A percentile compares a stretch with the other conserved stretches of the same genome.
These are phyloP conservation scores for Pilobolus umbonatus DNA, from an alignment of 192 early-diverging fungal species.

Conservation along the genomic window DNA sequence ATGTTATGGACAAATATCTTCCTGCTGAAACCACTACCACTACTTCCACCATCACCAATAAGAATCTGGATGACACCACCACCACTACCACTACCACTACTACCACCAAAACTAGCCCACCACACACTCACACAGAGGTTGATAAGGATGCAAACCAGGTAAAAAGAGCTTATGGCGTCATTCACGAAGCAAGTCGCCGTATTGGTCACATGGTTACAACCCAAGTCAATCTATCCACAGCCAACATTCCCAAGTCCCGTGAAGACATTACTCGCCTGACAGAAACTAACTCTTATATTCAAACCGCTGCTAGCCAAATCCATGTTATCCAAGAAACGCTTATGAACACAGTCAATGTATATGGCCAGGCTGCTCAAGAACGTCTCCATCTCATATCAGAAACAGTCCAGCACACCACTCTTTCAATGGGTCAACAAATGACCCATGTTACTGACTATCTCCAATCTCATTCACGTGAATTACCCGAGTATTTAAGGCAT, in stretches of 20 bases:
- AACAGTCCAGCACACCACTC: conserved; percentile 10
- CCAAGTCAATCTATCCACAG: conserved; percentile 16
- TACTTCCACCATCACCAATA: not conserved
- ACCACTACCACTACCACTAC: not conserved
- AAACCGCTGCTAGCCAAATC: conserved; percentile 18
- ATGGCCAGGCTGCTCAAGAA: conserved; percentile 22
- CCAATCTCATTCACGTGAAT: conserved; percentile 35
- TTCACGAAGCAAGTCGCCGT: conserved; percentile 22
- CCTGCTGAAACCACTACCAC: conserved; percentile 7
- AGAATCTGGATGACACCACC: conserved; percentile 8
- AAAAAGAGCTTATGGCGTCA: conserved; percentile 28
- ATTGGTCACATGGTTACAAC: conserved; percentile 28
- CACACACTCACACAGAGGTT: conserved; percentile 4
- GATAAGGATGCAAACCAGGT: conserved; percentile 23
- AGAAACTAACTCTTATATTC: conserved; percentile 18
- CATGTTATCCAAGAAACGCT: conserved; percentile 18
- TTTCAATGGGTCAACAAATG: conserved; percentile 23
- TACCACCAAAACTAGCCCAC: not conserved
- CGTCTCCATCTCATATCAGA: conserved; percentile 12
- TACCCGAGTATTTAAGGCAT: conserved; percentile 45
- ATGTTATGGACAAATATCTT: conserved; percentile 34
- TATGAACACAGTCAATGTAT: conserved; percentile 17
- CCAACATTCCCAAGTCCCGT: conserved; percentile 24
- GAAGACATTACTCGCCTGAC: conserved; percentile 18
- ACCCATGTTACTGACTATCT: conserved; percentile 37